Base-by-base conservation (phyloP, 1,284 basidiomycete genomes). In the Calocybe gambosa region DNA sequence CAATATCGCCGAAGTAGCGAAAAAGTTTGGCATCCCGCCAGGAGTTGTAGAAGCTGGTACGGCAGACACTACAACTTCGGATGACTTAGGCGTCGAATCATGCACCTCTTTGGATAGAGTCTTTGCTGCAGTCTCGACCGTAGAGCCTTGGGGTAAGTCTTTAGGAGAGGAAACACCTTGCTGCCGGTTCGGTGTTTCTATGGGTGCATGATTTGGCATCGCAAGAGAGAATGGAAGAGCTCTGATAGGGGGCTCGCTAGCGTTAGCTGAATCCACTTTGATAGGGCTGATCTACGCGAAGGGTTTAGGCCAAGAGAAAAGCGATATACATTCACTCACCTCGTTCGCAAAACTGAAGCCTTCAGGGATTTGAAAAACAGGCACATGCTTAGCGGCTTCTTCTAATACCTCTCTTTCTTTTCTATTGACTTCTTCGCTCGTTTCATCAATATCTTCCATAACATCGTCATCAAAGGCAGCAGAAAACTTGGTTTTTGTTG, bases 261-360 rank as follows among this genome's bases (percentile, higher is more conserved):
- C 75, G n/a, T 63, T 61, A 1, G 64, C 50, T 16, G 63, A 43
- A 51, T 69, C 67, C 43, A 64, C 63, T 43, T 68, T 53, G 26
- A 71, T 53, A 25, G 66, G 55, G 15, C 59, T 50, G 23, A 56
- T 57, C 63, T 65, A 46, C 60, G 25, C 49, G 56, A 56, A 39
- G 56, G n/a, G 57, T 53, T 34, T 20, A 23, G 38, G 42, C 31
- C 23, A 12, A 25, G 7, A 35, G 39, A 26, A 12, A 18, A 36
- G 29, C 40, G 28, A 55, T 28, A 28, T 6, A 50, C 21, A 34
- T 48, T 26, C 21, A 69, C 80, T 56, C 57, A 82, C 80, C 57
- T 77, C 74, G 53, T 77, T 75, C 1, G 80, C 74, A 55, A 89
- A 88, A 40, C 69, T 78, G 62, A 89, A 89, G 1, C 74, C 77